Conservation (phyloP, 345 rosid genomes). For the Linum tenue region DNA sequence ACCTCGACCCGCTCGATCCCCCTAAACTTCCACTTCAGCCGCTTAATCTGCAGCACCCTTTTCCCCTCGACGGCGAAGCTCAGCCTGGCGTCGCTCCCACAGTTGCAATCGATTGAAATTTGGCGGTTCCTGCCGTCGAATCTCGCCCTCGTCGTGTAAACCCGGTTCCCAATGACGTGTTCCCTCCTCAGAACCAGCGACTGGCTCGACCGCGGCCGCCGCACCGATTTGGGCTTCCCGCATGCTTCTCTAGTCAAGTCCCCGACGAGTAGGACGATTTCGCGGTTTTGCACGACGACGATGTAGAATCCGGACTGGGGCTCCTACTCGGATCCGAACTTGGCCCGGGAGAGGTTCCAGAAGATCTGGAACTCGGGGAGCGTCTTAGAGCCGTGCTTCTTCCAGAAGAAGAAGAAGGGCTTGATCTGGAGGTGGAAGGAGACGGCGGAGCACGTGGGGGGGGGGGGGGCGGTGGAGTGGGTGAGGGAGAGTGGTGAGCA, state of each 20-base stretch:
- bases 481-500: constrained; percentile 38
- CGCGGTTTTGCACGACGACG: constrained; percentile 59
- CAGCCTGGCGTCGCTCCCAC: constrained; percentile 51
- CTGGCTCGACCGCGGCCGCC: constrained; percentile 23
- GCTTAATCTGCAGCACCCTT: constrained; percentile 57
- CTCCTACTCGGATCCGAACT: constrained; percentile 73
- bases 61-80: constrained; percentile 45
- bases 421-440: constrained; percentile 64
- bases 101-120: constrained; percentile 57
- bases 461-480: constrained; percentile 32
- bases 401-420: constrained; percentile 72
- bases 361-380: constrained; percentile 44
- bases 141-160: constrained; percentile 53
- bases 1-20: constrained; percentile 76
- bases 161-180: constrained; percentile 58
- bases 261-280: constrained; percentile 66
- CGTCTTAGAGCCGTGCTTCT: constrained; percentile 56
- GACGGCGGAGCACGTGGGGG: constrained; percentile 36
- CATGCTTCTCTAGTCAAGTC: constrained; percentile 59
- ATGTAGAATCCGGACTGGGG: constrained; percentile 77
- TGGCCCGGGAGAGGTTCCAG: constrained; percentile 78
- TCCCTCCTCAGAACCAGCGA: constrained; percentile 61
- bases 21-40: constrained; percentile 85
- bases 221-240: constrained; percentile 35
- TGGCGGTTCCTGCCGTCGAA: constrained; percentile 65